Conservation (phyloP, 495 filamentous ascomycete species). For the Hypoxylon cercidicola region DNA sequence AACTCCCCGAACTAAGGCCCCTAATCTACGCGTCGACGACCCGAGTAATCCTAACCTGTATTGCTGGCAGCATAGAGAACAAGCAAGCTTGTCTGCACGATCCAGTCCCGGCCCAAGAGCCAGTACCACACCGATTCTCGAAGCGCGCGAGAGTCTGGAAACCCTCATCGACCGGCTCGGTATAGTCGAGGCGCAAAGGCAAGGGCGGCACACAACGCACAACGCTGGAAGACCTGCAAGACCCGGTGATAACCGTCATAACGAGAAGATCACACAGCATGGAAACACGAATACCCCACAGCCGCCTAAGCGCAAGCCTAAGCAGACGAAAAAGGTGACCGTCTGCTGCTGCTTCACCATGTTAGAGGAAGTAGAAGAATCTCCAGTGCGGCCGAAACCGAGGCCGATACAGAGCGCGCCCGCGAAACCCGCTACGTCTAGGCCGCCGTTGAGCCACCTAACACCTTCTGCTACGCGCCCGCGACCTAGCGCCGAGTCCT, state of each 20-base stretch:
- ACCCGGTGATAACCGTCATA: slow-evolving; percentile 15
- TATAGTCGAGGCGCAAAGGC: slow-evolving; percentile 63
- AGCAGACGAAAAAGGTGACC: slow-evolving; percentile 44
- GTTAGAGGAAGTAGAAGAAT: slow-evolving; percentile 50
- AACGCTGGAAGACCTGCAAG: slow-evolving; percentile 18
- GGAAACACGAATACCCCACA: slow-evolving; percentile 20
- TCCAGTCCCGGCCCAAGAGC: slow-evolving; percentile 54
- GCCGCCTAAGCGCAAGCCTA: slow-evolving; percentile 42
- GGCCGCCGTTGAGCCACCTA: slow-evolving; percentile 43
- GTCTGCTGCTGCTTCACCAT: slow-evolving; percentile 61
- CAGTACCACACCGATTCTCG: slow-evolving; percentile 51
- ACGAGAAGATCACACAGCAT: slow-evolving; percentile 31
- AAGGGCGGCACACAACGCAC: slow-evolving; percentile 43
- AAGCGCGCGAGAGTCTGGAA: slow-evolving; percentile 79
- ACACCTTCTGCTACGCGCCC: slow-evolving; percentile 42
- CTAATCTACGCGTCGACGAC: slow-evolving; percentile 60
- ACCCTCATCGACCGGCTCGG: slow-evolving; percentile 83
- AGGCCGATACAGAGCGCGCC: slow-evolving; percentile 51
- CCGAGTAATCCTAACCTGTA: slow-evolving; percentile 63
- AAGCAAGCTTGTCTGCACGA: slow-evolving; percentile 64
- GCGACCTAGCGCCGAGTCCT: slow-evolving; percentile 50
- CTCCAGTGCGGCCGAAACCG: slow-evolving; percentile 51
- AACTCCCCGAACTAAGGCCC: slow-evolving; percentile 50
- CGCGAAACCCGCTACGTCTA: slow-evolving; percentile 43
- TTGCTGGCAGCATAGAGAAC: slow-evolving; percentile 96